A percentile compares a stretch with the other conserved stretches of the same genome.
Evolutionary conservation across 257 asterid species (phyloP).

Genomic region (Rhazya stricta): DNA sequence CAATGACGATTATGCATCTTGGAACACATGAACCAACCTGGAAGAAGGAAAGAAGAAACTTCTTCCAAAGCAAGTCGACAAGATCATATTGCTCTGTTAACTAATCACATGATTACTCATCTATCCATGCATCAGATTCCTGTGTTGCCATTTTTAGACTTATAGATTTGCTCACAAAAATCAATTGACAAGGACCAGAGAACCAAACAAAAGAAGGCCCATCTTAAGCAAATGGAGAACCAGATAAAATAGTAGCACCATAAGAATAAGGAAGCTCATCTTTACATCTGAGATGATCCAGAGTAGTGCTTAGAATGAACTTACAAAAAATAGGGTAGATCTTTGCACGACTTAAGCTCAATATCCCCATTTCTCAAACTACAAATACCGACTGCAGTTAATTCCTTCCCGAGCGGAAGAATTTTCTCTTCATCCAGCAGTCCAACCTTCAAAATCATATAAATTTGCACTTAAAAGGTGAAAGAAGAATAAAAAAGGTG

Average conservation of each 20-base stretch:
- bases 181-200: background rate
- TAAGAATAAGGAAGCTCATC: background rate
- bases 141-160: background rate
- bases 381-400: conserved; percentile 80
- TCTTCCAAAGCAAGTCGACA: background rate
- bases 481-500: background rate
- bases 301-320: conserved; percentile 20
- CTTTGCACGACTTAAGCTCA: conserved; percentile 68
- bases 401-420: conserved; percentile 72
- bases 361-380: conserved; percentile 51
- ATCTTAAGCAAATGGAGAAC: background rate
- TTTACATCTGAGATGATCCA: background rate
- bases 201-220: background rate
- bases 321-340: conserved; percentile 85
- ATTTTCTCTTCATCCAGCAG: conserved; percentile 82
- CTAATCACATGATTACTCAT: background rate
- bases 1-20: too few species aligned
- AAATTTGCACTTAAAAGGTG: background rate
- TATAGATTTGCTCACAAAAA: background rate
- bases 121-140: background rate
- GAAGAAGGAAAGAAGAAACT: background rate
- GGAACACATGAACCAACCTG: background rate
- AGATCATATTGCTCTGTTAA: background rate
- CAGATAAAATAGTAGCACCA: background rate
- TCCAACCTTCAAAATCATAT: conserved; percentile 55